Base-by-base conservation (phyloP, 345 rosid genomes). In the Kernera saxatilis region DNA sequence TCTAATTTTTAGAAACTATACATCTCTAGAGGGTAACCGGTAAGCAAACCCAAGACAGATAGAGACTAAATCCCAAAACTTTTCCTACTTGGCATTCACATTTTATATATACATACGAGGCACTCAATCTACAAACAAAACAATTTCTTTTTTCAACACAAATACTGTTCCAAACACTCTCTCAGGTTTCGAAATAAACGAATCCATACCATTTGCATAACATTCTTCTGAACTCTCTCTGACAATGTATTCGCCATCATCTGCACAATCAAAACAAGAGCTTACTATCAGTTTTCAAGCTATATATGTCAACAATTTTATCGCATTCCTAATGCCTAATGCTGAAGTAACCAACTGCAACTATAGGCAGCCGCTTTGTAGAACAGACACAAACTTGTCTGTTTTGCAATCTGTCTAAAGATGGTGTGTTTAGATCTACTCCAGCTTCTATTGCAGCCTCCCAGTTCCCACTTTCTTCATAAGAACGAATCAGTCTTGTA, bases 231-330 rank as follows among this genome's bases (percentile, higher is more conserved):
- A 87, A 67, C 95, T 89, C 77, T 89, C 98, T 17, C 80, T 77
- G 85, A 75, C 52, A n/a, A n/a, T n/a, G 98, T 85, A 73, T 88
- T 92, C 8, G 96, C 92, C 11, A 93, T 90, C 93, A 92, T 86
- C 98, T 90, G 87, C 87, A 78, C n/a, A n/a, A n/a, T n/a, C n/a
- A n/a, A n/a, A n/a, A n/a, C n/a, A n/a, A n/a, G n/a, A n/a, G n/a
- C n/a, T n/a, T n/a, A n/a, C n/a, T n/a, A 36, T 27, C n/a, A 58
- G 74, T 46, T 70, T 17, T 70, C 57, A 70, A 48, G 18, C 33
- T 32, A 23, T 57, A 57, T 35, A 2, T 23, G 35, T n/a, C n/a
- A 14, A 41, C 36, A 14, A 32, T n/a, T n/a, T n/a, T n/a, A n/a
- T n/a, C n/a, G n/a, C n/a, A n/a, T n/a, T n/a, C n/a, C n/a, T n/a